A percentile compares a stretch with the other conserved stretches of the same genome.
Conservation (phyloP, 129 eudicot genomes). For the Flaveria robusta region DNA sequence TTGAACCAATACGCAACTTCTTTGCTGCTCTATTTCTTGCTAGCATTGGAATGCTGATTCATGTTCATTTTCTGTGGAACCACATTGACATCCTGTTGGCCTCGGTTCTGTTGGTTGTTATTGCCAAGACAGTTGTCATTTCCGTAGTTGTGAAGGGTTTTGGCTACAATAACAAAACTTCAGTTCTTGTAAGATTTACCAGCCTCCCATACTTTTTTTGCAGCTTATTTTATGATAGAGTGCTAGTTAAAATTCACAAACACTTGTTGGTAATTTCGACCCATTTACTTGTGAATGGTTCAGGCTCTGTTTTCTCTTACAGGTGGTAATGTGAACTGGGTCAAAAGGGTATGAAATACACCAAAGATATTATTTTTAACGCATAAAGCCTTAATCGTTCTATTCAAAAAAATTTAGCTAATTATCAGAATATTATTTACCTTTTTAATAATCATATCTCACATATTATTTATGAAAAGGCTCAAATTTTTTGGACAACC, state of each 20-base stretch:
- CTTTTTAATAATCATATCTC: no score
- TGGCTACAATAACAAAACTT: slow-evolving; percentile 93
- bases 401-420: neutral
- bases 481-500: no score
- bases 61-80: slow-evolving; percentile 98
- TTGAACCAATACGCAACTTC: slow-evolving; percentile 96
- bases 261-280: neutral
- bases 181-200: slow-evolving; percentile 69
- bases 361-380: neutral
- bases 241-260: neutral
- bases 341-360: neutral
- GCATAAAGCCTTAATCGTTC: slow-evolving; percentile 4
- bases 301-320: neutral
- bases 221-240: neutral
- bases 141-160: slow-evolving; percentile 84
- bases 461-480: no score
- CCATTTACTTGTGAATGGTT: neutral
- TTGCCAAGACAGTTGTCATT: slow-evolving; percentile 77
- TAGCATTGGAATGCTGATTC: slow-evolving; percentile 98
- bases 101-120: slow-evolving; percentile 80
- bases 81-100: slow-evolving; percentile 95
- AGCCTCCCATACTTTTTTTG: slow-evolving; percentile 12
- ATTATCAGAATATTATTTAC: no score
- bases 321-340: neutral
- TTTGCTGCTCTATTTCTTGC: slow-evolving; percentile 99